A percentile compares a stretch with the other conserved stretches of the same genome.
Conservation (phyloP, 1,284 basidiomycete genomes). For the Xanthoconium separans region DNA sequence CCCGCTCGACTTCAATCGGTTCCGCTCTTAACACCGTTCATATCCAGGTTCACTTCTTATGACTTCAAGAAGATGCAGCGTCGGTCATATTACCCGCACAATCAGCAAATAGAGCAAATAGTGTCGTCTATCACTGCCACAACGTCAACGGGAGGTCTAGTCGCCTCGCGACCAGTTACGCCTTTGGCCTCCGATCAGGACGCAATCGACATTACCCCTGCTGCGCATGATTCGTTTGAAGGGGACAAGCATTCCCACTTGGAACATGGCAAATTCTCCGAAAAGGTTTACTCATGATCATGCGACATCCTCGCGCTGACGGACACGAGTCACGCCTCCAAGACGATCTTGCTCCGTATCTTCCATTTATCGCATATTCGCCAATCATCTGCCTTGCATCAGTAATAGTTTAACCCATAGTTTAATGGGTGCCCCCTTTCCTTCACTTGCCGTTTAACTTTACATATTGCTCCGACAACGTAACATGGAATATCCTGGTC, state of each 20-base stretch:
- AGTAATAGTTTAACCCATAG: constrained; percentile 20
- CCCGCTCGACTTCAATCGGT: background rate
- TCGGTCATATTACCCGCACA: constrained; percentile 79
- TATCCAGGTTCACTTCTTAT: constrained; percentile 70
- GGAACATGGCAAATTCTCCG: constrained; percentile 21
- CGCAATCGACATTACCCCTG: constrained; percentile 13
- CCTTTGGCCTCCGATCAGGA: constrained; percentile 35
- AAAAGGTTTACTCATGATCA: constrained; percentile 33
- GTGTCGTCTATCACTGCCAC: constrained; percentile 47
- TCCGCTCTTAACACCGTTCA: background rate
- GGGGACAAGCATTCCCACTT: constrained; percentile 14
- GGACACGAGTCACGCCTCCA: constrained; percentile 1
- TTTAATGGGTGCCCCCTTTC: constrained; percentile 19
- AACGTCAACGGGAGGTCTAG: constrained; percentile 42
- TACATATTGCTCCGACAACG: constrained; percentile 4
- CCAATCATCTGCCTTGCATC: constrained; percentile 16
- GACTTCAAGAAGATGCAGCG: constrained; percentile 84
- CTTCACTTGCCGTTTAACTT: constrained; percentile 12
- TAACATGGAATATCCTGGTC: constrained; percentile 16
- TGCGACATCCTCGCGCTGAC: background rate
- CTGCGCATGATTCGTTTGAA: constrained; percentile 23
- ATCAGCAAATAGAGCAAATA: constrained; percentile 67
- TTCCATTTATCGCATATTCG: constrained; percentile 29
- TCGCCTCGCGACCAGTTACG: constrained; percentile 47
- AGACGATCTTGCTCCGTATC: constrained; percentile 19